Base-by-base conservation (phyloP, 2,329 filamentous ascomycete species). In the Phialocephala subalpina region DNA sequence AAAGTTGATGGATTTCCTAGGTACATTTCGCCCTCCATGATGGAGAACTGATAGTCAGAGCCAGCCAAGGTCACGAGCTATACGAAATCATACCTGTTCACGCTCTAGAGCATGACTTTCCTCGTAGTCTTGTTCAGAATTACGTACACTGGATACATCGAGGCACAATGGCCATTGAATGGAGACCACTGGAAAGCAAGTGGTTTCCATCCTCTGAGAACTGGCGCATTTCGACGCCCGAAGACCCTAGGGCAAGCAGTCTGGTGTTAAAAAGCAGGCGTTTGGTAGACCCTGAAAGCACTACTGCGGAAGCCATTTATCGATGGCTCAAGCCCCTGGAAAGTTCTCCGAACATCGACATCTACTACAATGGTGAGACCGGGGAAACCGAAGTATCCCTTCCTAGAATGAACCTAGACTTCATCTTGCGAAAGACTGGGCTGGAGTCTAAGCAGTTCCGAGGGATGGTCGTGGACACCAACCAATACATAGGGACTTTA, bases 381-480 rank as follows among this genome's bases (percentile, higher is more conserved):
- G 65, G 25, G 0, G 64, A 38, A 0, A 12, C 38, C 0, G 72
- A 80, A 0, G 75, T 85, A 1, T 76, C 81, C 1, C 65, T 89
- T 0, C 83, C 84, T 0, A 77, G 82, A 1, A 73, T 86, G 0
- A 78, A 81, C 4, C 74, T 88, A 0, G 77, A 78, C 0, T 90
- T 89, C 64, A 72, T 65, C 8, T 61, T 85, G 0, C 67, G 70
- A 1, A 16, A 64, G 1, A 73, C 69, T 0, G 49, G 52, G 0
- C 66, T 88, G 2, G 62, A 71, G n/a, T 87, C 82, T 0, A 80
- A 78, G 6, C 81, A 88, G 63, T 85, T 83, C 64, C 78, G 79
- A 0, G 83, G 81, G 1, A 85, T 86, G 80, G 67, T 71, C 0
- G 70, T 90, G 1, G 84, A 87, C 67, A 16, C 66, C 0, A 33